Base-by-base conservation (phyloP, 2,329 filamentous ascomycete genomes). In the Ascochyta pisi region DNA sequence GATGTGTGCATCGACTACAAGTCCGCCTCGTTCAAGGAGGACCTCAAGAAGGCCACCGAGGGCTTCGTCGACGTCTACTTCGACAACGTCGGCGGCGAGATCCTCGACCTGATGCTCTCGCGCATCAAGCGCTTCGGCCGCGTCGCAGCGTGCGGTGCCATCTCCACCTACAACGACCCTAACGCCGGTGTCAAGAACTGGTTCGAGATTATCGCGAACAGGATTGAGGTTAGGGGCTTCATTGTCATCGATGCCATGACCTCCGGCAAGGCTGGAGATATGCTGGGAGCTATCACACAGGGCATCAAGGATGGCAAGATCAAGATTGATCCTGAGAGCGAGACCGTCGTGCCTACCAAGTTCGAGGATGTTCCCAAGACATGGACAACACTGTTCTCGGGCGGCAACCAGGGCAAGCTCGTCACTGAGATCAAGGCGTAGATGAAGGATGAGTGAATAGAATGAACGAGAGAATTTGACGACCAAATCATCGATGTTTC, bases 1-100 rank as follows among this genome's bases (percentile, higher is more conserved):
- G 82, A 86, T 64, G 68, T 78, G 6, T 84, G 82, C 63, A 61
- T 86, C 53, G 83, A 86, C 73, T 86, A 86, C 70, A 83, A 83
- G 64, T 72, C 73, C 6, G 54, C 75, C 1, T 71, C 72, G 3
- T 85, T 84, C 62, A 73, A 74, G 37, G 63, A 79, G 49, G 77
- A 84, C 23, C 73, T 85, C 2, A 69, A 71, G 54, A 74, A 75
- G 9, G 81, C 76, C 4, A 83, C 82, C 0, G 76, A 78, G 2
- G 76, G 77, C n/a, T 81, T 77, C 62, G 82, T 82, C 1, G 80
- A 84, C 13, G 73, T 83, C 7, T 83, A 80, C 63, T 82, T 79
- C 51, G 81, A 83, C 64, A 83, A 83, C 57, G 79, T 82, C 3
- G 81, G 81, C 6, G 81, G 80, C 4, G 67, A 74, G 27, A 79